Conservation (phyloP, 2,329 filamentous ascomycete genomes). For the Metarhizium rileyi region DNA sequence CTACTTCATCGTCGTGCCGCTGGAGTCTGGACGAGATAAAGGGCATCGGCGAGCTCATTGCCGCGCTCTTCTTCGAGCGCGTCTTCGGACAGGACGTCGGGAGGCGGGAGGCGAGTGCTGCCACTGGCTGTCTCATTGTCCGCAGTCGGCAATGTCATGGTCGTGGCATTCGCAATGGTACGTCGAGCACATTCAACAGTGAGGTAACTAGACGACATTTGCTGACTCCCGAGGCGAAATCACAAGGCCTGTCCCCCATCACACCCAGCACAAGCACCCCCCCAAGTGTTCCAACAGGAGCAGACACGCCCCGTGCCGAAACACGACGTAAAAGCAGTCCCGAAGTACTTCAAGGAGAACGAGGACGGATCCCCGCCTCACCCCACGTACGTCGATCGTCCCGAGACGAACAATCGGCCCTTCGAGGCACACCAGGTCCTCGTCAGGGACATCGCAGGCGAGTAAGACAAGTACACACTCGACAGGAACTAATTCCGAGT, state of each 20-base stretch:
- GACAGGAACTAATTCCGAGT: conserved; percentile 30
- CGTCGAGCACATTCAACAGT: conserved; percentile 5
- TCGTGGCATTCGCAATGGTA: conserved; percentile 59
- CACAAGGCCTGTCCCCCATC: too few relatives aligned
- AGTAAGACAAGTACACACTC: conserved; percentile 26
- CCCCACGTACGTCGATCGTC: conserved; percentile 23
- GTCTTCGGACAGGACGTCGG: conserved; percentile 52
- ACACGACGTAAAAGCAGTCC: conserved; percentile 22
- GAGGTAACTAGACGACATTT: too few relatives aligned
- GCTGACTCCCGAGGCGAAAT: too few relatives aligned
- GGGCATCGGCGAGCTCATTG: conserved; percentile 55
- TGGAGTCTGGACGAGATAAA: conserved; percentile 61
- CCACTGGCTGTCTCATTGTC: conserved; percentile 58
- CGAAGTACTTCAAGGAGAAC: conserved; percentile 31
- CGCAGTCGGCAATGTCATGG: conserved; percentile 63
- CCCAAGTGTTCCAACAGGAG: conserved; percentile 4
- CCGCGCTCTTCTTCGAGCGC: conserved; percentile 56
- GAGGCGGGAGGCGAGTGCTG: conserved; percentile 40
- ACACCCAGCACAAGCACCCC: conserved; percentile 2
- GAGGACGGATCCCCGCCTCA: conserved; percentile 31
- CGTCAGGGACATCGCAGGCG: conserved; percentile 26
- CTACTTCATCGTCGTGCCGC: conserved; percentile 41
- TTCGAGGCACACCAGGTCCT: conserved; percentile 17
- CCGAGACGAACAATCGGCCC: conserved; percentile 25
- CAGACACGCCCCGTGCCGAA: conserved; percentile 1